A percentile compares a stretch with the other conserved stretches of the same genome.
phyloP scores from a whole-genome alignment of 1,284 basidiomycete genomes.

The Puccinia hordei region DNA sequence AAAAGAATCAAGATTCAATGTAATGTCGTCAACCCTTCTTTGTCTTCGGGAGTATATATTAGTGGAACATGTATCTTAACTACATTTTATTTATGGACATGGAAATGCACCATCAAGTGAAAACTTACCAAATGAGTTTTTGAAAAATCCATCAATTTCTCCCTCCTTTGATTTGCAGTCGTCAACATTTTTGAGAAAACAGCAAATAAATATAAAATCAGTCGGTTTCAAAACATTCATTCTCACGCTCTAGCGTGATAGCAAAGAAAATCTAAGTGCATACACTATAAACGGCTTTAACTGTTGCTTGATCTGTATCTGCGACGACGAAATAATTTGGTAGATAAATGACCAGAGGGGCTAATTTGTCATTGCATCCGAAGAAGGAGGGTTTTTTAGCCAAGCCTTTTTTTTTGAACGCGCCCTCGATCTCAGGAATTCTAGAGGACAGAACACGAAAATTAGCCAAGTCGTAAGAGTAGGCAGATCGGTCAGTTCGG shows the following conservation, averaged over 20 bases:
- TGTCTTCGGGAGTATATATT: neutral
- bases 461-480: neutral
- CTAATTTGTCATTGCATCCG: slow-evolving; percentile 13
- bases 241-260: neutral
- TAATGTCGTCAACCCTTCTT: neutral
- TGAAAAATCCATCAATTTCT: slow-evolving; percentile 45
- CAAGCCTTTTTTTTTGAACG: slow-evolving; percentile 22
- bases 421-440: slow-evolving; percentile 22
- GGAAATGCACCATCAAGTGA: too few relatives aligned
- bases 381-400: slow-evolving; percentile 38
- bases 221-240: neutral
- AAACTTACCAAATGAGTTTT: slow-evolving; percentile 48
- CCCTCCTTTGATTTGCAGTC: slow-evolving; percentile 5
- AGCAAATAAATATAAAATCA: neutral
- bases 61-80: neutral
- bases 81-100: too few relatives aligned
- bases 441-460: neutral
- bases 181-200: too few relatives aligned
- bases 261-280: neutral
- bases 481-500: neutral
- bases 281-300: slow-evolving; percentile 36
- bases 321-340: slow-evolving; percentile 45
- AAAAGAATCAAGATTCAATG: neutral
- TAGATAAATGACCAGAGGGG: slow-evolving; percentile 34
- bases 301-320: slow-evolving; percentile 31